phyloP scores from a whole-genome alignment of 2,329 filamentous ascomycete species.

The Emmonsiellopsis sp. region DNA sequence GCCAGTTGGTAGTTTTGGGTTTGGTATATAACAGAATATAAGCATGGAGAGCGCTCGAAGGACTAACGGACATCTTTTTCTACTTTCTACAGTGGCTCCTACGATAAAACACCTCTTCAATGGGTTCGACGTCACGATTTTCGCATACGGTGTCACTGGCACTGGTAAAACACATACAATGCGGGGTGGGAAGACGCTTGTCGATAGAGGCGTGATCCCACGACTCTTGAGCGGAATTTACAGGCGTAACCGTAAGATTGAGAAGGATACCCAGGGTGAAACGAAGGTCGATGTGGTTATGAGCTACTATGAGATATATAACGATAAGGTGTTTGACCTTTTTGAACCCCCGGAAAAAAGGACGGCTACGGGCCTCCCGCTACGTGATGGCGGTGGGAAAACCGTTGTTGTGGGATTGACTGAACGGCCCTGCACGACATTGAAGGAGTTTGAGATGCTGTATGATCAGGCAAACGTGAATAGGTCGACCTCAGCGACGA shows the following conservation, averaged over 20 bases:
- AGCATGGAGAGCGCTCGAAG: neutral
- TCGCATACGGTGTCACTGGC: constrained; percentile 87
- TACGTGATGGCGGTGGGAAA: constrained; percentile 78
- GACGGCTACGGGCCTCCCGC: constrained; percentile 65
- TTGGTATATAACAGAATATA: neutral
- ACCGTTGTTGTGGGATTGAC: constrained; percentile 79
- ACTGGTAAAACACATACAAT: constrained; percentile 96
- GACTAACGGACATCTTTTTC: constrained; percentile 1
- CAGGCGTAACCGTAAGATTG: constrained; percentile 71
- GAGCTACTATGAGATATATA: constrained; percentile 95
- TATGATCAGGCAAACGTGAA: constrained; percentile 92
- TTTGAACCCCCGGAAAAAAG: constrained; percentile 84
- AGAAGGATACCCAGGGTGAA: constrained; percentile 63
- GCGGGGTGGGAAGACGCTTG: constrained; percentile 78
- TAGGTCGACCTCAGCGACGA: constrained; percentile 79
- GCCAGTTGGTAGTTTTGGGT: neutral
- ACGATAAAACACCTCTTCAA: constrained; percentile 82
- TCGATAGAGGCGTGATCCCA: constrained; percentile 80
- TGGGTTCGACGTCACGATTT: constrained; percentile 78
- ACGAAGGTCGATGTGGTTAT: constrained; percentile 65
- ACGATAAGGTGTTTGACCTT: constrained; percentile 87
- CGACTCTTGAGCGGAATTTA: constrained; percentile 78
- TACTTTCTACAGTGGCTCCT: constrained; percentile 57
- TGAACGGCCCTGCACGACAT: constrained; percentile 68
- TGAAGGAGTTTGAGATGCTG: constrained; percentile 82